A percentile compares a stretch with the other conserved stretches of the same genome.
These are phyloP conservation scores for Pleurotus eryngii DNA, from an alignment of 768 basidiomycete species.

Conservation along the genomic window DNA sequence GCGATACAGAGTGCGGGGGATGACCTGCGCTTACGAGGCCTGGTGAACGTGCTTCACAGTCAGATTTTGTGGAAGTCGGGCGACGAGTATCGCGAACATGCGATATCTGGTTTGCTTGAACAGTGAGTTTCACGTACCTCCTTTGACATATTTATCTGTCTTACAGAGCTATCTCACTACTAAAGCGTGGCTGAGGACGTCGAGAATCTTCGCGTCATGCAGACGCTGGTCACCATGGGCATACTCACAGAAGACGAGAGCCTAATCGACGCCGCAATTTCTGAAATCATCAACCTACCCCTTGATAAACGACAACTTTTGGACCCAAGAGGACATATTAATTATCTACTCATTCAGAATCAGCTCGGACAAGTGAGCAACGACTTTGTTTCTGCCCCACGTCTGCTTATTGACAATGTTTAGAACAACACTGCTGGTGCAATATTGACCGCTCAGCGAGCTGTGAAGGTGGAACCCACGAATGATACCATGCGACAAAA, in stretches of 20 bases:
- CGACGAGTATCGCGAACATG: conserved; percentile 71
- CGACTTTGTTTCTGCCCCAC: not conserved
- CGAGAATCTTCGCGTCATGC: conserved; percentile 79
- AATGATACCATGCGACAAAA: conserved; percentile 43
- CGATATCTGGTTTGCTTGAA: conserved; percentile 76
- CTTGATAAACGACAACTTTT: conserved; percentile 59
- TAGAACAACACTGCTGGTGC: conserved; percentile 53
- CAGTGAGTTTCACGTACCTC: conserved; percentile 48
- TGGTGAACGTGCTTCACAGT: conserved; percentile 75
- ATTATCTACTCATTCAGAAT: conserved; percentile 70
- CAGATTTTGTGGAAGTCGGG: conserved; percentile 83
- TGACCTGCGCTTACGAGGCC: conserved; percentile 50
- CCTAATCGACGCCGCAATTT: conserved; percentile 81
- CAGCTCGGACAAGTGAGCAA: conserved; percentile 64
- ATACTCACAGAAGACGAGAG: conserved; percentile 74
- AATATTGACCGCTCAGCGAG: conserved; percentile 50
- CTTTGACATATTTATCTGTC: not conserved
- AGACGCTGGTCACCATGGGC: conserved; percentile 85
- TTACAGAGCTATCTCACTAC: not conserved
- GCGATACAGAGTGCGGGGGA: conserved; percentile 56
- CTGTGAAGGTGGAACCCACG: conserved; percentile 55
- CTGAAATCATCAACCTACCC: conserved; percentile 72
- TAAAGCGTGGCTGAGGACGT: conserved; percentile 73
- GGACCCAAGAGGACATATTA: conserved; percentile 69
- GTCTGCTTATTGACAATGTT: not conserved